Conservation (phyloP, 352 stramenopile species). For the Poterioochromonas sp. region DNA sequence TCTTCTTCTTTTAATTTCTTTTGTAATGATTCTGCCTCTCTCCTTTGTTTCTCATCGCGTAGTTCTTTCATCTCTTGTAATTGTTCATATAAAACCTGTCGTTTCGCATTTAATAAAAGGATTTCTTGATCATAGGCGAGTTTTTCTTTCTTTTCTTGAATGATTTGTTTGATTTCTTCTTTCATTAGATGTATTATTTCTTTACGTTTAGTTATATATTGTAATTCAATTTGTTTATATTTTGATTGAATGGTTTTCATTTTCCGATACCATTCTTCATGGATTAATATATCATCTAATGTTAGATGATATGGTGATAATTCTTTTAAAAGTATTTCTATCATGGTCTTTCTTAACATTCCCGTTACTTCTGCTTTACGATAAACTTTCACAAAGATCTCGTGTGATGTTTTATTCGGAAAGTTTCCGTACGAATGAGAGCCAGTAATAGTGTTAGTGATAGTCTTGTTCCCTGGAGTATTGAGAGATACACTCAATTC, state of each 20-base stretch:
- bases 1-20: not conserved
- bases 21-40: not conserved
- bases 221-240: not conserved
- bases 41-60: not conserved
- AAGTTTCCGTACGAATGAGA: not conserved
- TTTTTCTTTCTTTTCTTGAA: not conserved
- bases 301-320: not conserved
- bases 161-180: conserved; percentile 5
- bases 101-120: not conserved
- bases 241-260: conserved; percentile 20
- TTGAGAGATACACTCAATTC: not conserved
- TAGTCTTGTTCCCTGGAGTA: not conserved
- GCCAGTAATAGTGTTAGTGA: not conserved
- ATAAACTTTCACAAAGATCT: not conserved
- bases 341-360: not conserved
- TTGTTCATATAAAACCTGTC: not conserved
- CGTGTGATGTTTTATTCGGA: not conserved
- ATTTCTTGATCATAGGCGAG: not conserved
- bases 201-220: not conserved
- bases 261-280: conserved; percentile 29
- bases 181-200: not conserved
- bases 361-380: not conserved
- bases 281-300: conserved; percentile 6
- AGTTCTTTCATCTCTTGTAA: not conserved
- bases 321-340: not conserved